These are phyloP conservation scores for Tremella fuciformis DNA, from an alignment of 768 basidiomycete species.

Conservation along the genomic window DNA sequence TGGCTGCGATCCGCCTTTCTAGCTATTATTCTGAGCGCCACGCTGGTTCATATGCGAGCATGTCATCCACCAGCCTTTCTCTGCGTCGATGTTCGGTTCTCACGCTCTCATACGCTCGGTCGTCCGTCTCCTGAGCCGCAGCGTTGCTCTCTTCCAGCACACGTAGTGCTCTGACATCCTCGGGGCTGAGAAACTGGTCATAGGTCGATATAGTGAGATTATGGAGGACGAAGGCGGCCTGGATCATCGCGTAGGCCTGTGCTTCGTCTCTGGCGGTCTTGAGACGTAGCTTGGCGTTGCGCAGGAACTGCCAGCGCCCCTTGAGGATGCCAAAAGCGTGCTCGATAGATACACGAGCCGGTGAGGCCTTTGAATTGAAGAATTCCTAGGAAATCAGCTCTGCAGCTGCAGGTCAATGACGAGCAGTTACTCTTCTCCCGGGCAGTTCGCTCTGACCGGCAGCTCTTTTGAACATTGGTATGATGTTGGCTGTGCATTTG, in stretches of 20 bases:
- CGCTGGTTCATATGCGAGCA: neutral
- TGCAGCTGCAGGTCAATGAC: neutral
- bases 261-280: slow-evolving; percentile 1
- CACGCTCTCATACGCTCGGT: neutral
- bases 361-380: slow-evolving; percentile 1
- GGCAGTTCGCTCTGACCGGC: neutral
- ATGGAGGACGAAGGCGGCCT: slow-evolving; percentile 2
- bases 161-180: neutral
- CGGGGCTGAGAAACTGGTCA: neutral
- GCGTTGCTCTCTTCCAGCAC: neutral
- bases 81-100: neutral
- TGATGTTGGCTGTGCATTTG: slow-evolving; percentile 1
- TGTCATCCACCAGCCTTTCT: slow-evolving; percentile 1
- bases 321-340: slow-evolving; percentile 9
- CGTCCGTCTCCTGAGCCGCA: neutral
- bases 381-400: neutral
- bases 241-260: neutral
- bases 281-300: neutral
- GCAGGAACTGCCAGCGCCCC: slow-evolving; percentile 4
- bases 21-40: neutral
- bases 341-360: neutral
- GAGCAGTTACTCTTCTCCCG: neutral
- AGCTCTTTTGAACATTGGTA: neutral
- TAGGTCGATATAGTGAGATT: slow-evolving; percentile 5
- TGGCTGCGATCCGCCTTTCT: no score